These are phyloP conservation scores for Sphaerobolus stellatus DNA, from an alignment of 1,284 basidiomycete species.

Conservation along the genomic window DNA sequence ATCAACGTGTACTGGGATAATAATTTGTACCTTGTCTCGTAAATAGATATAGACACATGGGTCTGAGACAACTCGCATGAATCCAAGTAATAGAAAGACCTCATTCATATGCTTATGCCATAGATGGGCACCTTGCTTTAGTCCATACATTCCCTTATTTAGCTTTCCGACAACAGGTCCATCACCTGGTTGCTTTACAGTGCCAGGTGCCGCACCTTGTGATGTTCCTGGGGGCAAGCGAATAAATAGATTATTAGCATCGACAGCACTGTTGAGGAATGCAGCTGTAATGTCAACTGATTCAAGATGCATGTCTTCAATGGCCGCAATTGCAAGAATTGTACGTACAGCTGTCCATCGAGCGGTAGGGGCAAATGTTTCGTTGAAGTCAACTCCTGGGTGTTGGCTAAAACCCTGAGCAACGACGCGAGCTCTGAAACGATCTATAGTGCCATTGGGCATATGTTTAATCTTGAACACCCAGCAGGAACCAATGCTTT, in stretches of 20 bases:
- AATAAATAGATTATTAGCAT: constrained; percentile 40
- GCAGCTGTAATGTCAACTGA: constrained; percentile 36
- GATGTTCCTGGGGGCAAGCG: constrained; percentile 29
- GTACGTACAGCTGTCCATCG: constrained; percentile 20
- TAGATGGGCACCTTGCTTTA: constrained; percentile 8
- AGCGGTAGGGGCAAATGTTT: constrained; percentile 35
- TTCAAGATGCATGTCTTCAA: constrained; percentile 33
- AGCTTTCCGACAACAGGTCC: not conserved
- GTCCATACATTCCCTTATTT: not conserved
- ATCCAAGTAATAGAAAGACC: constrained; percentile 23
- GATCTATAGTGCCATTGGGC: constrained; percentile 30
- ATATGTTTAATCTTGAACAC: constrained; percentile 26
- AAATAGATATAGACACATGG: constrained; percentile 24
- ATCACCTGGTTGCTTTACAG: no score
- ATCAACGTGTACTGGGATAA: constrained; percentile 29
- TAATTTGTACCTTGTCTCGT: constrained; percentile 15
- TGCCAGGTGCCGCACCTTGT: not conserved
- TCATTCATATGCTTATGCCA: constrained; percentile 18
- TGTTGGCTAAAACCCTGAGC: constrained; percentile 44
- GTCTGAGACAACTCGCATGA: constrained; percentile 18
- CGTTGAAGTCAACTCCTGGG: constrained; percentile 39
- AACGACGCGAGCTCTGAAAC: constrained; percentile 38
- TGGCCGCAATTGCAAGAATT: constrained; percentile 35
- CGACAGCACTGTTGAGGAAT: constrained; percentile 36
- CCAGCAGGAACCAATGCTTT: constrained; percentile 19